Evolutionary conservation across 805 yeast species (phyloP).

Genomic region (Zygosaccharomyces gambellarensis): DNA sequence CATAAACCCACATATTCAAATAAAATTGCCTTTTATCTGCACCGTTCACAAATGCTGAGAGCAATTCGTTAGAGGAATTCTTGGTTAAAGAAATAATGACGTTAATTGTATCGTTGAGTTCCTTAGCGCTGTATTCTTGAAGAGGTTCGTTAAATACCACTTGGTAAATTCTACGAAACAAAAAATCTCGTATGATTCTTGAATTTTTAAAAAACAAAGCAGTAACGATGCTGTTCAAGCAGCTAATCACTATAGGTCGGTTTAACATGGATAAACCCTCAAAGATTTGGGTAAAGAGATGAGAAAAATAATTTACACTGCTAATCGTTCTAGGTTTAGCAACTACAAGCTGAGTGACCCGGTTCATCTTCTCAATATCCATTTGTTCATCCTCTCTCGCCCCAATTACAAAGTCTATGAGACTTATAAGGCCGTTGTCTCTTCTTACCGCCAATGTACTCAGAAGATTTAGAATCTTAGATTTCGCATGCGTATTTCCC

Average conservation of each 20-base stretch:
- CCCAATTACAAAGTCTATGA: conserved; percentile 75
- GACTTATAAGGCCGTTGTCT: conserved; percentile 63
- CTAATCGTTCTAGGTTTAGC: conserved; percentile 53
- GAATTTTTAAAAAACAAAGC: conserved; percentile 47
- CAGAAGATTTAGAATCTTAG: conserved; percentile 45
- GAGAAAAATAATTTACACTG: conserved; percentile 48
- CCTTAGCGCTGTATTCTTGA: conserved; percentile 41
- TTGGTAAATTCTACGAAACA: conserved; percentile 48
- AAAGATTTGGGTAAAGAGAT: conserved; percentile 61
- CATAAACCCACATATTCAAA: conserved; percentile 37
- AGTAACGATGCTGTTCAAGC: conserved; percentile 52
- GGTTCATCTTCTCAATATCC: conserved; percentile 58
- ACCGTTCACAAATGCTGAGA: conserved; percentile 29
- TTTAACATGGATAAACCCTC: conserved; percentile 54
- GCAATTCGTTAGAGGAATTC: conserved; percentile 36
- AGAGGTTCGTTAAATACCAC: conserved; percentile 33
- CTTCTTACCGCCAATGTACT: conserved; percentile 53
- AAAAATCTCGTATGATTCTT: conserved; percentile 52
- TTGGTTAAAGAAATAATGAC: conserved; percentile 60
- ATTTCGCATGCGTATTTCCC: conserved; percentile 44
- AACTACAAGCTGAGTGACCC: conserved; percentile 60
- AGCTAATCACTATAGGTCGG: conserved; percentile 54
- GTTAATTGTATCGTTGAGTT: conserved; percentile 58
- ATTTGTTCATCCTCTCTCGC: conserved; percentile 63
- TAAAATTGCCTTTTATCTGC: conserved; percentile 23